These are phyloP conservation scores for Pythium dissimile DNA, from an alignment of 352 stramenopile species.

Conservation along the genomic window DNA sequence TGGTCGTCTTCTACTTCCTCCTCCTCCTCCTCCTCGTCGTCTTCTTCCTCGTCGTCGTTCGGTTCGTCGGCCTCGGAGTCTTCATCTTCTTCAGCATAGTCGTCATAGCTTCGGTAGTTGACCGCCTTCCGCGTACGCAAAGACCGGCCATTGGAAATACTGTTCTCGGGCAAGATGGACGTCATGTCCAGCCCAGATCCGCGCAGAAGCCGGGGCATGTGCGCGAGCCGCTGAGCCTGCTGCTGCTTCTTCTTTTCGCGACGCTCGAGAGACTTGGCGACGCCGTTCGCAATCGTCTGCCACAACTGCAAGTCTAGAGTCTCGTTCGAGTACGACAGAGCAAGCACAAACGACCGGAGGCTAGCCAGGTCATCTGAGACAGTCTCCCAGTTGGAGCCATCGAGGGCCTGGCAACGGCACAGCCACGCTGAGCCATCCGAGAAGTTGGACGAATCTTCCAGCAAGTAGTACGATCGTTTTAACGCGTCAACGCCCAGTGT, in stretches of 20 bases:
- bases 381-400: conserved; percentile 52
- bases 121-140: conserved; percentile 44
- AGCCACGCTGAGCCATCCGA: conserved; percentile 54
- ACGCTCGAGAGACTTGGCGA: conserved; percentile 47
- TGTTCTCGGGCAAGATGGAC: conserved; percentile 23
- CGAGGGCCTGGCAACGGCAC: conserved; percentile 41
- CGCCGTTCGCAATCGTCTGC: conserved; percentile 33
- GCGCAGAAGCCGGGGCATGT: conserved; percentile 40
- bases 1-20: conserved; percentile 5
- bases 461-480: conserved; percentile 49
- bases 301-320: conserved; percentile 55
- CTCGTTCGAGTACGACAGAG: conserved; percentile 47
- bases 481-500: conserved; percentile 38
- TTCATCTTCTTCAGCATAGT: conserved; percentile 32
- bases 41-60: conserved; percentile 19
- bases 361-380: conserved; percentile 53
- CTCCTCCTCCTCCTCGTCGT: conserved; percentile 25
- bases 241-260: conserved; percentile 45
- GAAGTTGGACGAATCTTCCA: conserved; percentile 59
- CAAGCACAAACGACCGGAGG: conserved; percentile 40
- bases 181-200: conserved; percentile 23
- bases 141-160: conserved; percentile 29
- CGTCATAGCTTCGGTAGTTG: conserved; percentile 38
- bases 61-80: not conserved
- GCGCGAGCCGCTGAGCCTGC: conserved; percentile 36